Evolutionary conservation across 2,329 filamentous ascomycete genomes (phyloP).

Genomic region (Aureobasidium sp.): DNA sequence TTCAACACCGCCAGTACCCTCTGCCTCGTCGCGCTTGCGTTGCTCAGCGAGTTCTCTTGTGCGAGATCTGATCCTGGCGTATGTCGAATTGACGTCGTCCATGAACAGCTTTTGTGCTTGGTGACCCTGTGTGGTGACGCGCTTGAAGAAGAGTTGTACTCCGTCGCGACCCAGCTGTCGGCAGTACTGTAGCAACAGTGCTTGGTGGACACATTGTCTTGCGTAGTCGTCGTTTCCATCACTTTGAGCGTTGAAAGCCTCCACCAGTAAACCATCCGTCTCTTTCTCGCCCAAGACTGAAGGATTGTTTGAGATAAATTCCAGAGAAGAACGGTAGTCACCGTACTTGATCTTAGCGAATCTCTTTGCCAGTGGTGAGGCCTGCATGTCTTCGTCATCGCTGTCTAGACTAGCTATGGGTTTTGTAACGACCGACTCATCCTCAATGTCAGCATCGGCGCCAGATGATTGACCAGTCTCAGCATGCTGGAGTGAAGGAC

Average conservation of each 20-base stretch:
- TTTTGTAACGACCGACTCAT: slow-evolving; percentile 34
- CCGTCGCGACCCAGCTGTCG: slow-evolving; percentile 80
- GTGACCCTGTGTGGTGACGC: slow-evolving; percentile 81
- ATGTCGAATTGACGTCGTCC: slow-evolving; percentile 87
- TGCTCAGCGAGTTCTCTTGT: slow-evolving; percentile 63
- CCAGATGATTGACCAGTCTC: slow-evolving; percentile 45
- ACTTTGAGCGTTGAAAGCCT: slow-evolving; percentile 84
- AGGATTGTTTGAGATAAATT: slow-evolving; percentile 73
- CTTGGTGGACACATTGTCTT: slow-evolving; percentile 86
- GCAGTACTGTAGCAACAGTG: slow-evolving; percentile 88
- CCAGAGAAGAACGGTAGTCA: slow-evolving; percentile 64
- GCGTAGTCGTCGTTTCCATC: slow-evolving; percentile 48
- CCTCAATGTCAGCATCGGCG: slow-evolving; percentile 54
- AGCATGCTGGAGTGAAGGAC: slow-evolving; percentile 26
- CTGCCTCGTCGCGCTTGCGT: slow-evolving; percentile 37
- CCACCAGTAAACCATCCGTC: slow-evolving; percentile 80
- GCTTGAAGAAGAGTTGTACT: slow-evolving; percentile 89
- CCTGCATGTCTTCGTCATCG: slow-evolving; percentile 66
- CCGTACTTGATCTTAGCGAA: slow-evolving; percentile 71
- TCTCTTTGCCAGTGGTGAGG: slow-evolving; percentile 66
- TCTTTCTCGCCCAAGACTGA: slow-evolving; percentile 74
- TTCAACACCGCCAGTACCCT: slow-evolving; percentile 62
- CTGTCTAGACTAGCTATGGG: slow-evolving; percentile 39
- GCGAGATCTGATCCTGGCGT: slow-evolving; percentile 69
- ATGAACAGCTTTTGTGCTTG: slow-evolving; percentile 85